phyloP scores from a whole-genome alignment of 371 early-diverging fungal species.

The Syncephalastrum monosporum region DNA sequence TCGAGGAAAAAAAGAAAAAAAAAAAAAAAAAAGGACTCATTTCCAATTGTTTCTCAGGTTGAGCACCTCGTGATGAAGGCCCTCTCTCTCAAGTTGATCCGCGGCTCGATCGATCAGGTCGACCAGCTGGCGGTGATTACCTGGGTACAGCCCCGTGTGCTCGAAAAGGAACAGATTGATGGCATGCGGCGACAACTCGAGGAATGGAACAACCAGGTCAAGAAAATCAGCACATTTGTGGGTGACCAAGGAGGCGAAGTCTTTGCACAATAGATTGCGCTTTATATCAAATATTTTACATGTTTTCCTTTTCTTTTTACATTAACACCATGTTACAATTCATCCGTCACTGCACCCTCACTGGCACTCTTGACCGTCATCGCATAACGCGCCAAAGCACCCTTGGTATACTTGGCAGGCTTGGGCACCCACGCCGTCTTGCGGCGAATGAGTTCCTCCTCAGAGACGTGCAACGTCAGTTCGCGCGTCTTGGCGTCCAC shows the following conservation, averaged over 20 bases:
- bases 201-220: constrained; percentile 55
- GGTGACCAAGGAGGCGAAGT: constrained; percentile 59
- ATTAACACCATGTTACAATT: constrained; percentile 26
- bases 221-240: constrained; percentile 59
- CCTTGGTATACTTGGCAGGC: constrained; percentile 83
- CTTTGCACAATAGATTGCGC: constrained; percentile 36
- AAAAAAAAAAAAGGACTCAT: neutral
- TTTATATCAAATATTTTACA: neutral
- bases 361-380: constrained; percentile 83
- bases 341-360: constrained; percentile 87
- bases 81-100: constrained; percentile 86
- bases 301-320: too few relatives aligned
- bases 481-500: constrained; percentile 82
- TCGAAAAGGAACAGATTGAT: constrained; percentile 88
- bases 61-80: constrained; percentile 98
- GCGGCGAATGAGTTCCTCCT: constrained; percentile 75
- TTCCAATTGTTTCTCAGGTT: constrained; percentile 51
- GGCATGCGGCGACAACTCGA: constrained; percentile 64
- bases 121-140: constrained; percentile 80
- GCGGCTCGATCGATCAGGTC: constrained; percentile 95
- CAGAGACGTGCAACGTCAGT: constrained; percentile 74
- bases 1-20: too few relatives aligned
- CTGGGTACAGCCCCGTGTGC: constrained; percentile 97
- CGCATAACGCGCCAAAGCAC: constrained; percentile 88
- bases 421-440: constrained; percentile 72